These are phyloP conservation scores for Bretschneidera sinensis DNA, from an alignment of 345 rosid species.

Conservation along the genomic window DNA sequence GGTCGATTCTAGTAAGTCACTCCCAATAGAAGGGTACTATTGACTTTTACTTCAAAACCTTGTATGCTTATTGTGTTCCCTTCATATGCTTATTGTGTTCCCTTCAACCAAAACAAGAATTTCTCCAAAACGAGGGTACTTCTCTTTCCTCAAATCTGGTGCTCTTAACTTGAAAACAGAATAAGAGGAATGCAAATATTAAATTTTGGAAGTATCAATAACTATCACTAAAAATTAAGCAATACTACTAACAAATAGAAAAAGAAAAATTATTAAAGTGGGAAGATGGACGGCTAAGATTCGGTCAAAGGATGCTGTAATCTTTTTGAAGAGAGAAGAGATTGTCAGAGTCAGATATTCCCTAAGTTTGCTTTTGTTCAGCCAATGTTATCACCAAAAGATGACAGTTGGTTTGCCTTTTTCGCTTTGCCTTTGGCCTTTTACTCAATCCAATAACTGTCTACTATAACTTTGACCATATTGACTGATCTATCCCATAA, in stretches of 20 bases:
- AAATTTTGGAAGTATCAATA: too few species aligned
- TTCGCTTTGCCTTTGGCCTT: too few species aligned
- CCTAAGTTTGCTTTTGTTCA: constrained; percentile 11
- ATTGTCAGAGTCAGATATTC: constrained; percentile 41
- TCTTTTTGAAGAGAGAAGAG: constrained; percentile 7
- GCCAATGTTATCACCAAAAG: constrained; percentile 3
- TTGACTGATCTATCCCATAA: too few species aligned
- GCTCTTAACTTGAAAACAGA: background rate
- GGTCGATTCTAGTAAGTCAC: too few species aligned
- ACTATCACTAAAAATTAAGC: too few species aligned
- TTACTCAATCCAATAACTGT: background rate
- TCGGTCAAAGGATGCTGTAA: constrained; percentile 48
- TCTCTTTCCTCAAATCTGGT: constrained; percentile 13
- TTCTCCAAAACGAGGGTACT: constrained; percentile 8
- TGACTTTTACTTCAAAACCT: background rate
- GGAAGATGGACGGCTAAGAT: constrained; percentile 41
- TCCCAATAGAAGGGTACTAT: too few species aligned
- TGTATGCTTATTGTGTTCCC: background rate
- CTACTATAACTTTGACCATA: constrained; percentile 21
- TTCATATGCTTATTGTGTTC: too few species aligned
- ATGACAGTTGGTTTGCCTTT: background rate
- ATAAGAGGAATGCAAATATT: too few species aligned
- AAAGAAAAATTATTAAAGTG: background rate
- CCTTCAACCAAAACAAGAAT: background rate
- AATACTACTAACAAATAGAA: background rate